Base-by-base conservation (phyloP, 2,329 filamentous ascomycete species). In the Lachnellula suecica region DNA sequence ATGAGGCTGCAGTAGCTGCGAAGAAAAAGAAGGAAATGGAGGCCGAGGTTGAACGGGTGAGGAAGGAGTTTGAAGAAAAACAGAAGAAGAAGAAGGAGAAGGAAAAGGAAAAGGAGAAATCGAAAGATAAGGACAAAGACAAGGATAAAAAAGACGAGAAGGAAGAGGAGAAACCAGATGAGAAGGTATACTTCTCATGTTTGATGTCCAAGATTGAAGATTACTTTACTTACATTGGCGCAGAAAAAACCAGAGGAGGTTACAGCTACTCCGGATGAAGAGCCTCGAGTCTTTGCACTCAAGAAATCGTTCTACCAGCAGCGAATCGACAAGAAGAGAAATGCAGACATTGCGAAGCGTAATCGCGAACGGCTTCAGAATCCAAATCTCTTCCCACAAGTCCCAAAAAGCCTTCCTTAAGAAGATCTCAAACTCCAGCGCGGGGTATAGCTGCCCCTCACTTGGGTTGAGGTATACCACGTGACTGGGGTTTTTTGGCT, bases 291-390 rank as follows among this genome's bases (percentile, higher is more conserved):
- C 2, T 99, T 94, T 72, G 83, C 88, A 59, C 76, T 97, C 53
- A 88, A 93, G 66, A 91, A 86, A 88, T 81, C 84, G 23, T 96
- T 99, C 71, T 95, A 91, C 67, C 87, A 93, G 62, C 89, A 91
- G 74, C 84, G 94, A 15, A 68, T 96, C 46, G 84, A 91, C 67
- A 88, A 87, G 66, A 86, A 91, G 66, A 81, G 85, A 40, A 88
- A 89, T 68, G 81, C 82, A n/a, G 89, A 94, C 66, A 77, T 85
- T 49, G 88, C 91, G 10, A 95, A 85, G 70, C 79, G 88, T 47
- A 94, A 93, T 65, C 83, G 86, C 40, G 90, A 97, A 68, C 83
- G 91, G 41, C 70, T 96, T 54, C 86, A 83, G 57, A 87, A 91
- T 65, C 89, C 91, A 1, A 82, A 79, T 23, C 82, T 88, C 53